Conservation (phyloP, 2,329 filamentous ascomycete species). For the Colletotrichum cereale region DNA sequence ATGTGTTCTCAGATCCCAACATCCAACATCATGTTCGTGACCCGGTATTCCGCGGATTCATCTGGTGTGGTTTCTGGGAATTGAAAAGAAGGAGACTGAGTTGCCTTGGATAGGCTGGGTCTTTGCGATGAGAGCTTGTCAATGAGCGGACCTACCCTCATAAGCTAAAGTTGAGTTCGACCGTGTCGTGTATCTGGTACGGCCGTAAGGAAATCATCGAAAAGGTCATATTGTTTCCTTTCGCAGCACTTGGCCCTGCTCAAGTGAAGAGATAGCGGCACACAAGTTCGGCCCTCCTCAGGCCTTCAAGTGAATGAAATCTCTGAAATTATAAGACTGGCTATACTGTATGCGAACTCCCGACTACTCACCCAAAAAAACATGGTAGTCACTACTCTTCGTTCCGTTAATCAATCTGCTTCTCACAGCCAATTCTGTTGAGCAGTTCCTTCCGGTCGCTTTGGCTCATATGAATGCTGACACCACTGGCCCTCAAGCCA, state of each 20-base stretch:
- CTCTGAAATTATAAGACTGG: not conserved
- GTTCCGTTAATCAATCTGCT: slow-evolving; percentile 5
- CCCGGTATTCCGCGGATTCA: no score
- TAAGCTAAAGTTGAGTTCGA: no score
- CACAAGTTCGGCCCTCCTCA: not conserved
- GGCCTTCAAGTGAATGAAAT: not conserved
- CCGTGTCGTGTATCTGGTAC: no score
- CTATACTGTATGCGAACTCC: not conserved
- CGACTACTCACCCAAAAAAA: not conserved
- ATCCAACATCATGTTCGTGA: no score
- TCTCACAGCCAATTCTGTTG: slow-evolving; percentile 24
- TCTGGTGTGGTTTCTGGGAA: not conserved
- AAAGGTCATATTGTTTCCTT: no score
- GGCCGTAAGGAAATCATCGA: no score
- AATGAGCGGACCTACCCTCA: no score
- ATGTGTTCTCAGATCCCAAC: not conserved
- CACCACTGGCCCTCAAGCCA: not conserved
- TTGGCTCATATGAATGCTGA: not conserved
- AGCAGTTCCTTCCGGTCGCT: slow-evolving; percentile 11
- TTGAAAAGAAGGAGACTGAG: not conserved
- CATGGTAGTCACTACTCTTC: not conserved
- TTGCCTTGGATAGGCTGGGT: not conserved
- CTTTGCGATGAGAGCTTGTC: no score
- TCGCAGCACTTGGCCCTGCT: not conserved
- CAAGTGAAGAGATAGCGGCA: not conserved